A percentile compares a stretch with the other conserved stretches of the same genome.
Conservation (phyloP, 73 alveolate species). For the Paramecium tetraurelia region DNA sequence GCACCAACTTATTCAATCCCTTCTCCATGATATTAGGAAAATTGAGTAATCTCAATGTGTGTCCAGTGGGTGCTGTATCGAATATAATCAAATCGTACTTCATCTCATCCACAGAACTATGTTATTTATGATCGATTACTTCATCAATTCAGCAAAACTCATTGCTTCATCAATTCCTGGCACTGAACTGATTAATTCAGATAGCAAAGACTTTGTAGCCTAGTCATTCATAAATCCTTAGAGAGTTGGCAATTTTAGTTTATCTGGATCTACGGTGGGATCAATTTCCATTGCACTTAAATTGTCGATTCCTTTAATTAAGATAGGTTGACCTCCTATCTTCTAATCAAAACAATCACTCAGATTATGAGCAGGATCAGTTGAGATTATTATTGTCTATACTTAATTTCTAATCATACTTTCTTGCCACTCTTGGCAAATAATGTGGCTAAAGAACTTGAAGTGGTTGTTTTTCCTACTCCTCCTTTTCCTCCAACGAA, state of each 20-base stretch:
- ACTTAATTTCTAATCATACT: not conserved
- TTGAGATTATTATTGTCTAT: constrained; percentile 94
- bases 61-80: constrained; percentile 99
- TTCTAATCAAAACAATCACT: constrained; percentile 98
- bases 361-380: constrained; percentile 99
- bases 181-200: constrained; percentile 91
- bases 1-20: constrained; percentile 85
- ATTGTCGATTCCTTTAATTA: constrained; percentile 89
- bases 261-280: constrained; percentile 74
- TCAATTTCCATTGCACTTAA: constrained; percentile 95
- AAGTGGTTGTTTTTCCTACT: constrained; percentile 58
- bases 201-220: constrained; percentile 77
- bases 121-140: constrained; percentile 61
- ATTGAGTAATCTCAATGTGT: constrained; percentile 95
- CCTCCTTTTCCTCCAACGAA: constrained; percentile 99
- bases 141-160: constrained; percentile 85
- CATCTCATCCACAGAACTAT: constrained; percentile 83
- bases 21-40: constrained; percentile 96
- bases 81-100: constrained; percentile 86
- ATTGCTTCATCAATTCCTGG: constrained; percentile 99
- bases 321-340: constrained; percentile 89
- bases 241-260: constrained; percentile 67
- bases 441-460: constrained; percentile 51
- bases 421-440: constrained; percentile 47
- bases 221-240: constrained; percentile 87